Evolutionary conservation across 768 basidiomycete species (phyloP), one percentile per base, ranked within the genome.

Genomic region (Kondoa subrosea): DNA sequence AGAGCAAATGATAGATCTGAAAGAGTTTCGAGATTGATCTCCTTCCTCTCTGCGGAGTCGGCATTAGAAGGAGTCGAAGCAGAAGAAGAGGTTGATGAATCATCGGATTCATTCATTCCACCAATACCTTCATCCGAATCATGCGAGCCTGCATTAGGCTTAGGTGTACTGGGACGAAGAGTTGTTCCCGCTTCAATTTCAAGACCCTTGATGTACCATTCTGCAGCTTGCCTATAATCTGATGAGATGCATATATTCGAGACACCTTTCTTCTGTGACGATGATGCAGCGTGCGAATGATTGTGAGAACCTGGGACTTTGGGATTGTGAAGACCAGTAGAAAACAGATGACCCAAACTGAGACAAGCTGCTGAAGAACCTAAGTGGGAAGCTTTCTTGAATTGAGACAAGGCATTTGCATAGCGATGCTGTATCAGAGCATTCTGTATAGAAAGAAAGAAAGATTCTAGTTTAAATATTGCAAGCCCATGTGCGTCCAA

Each of bases 151-250:
- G 40, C 40, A 8, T 50, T 21, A 50, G 40, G 12, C 21, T 21
- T 8, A 50, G 12, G 21, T 50, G 40, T 8, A n/a, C n/a, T n/a
- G 12, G 40, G 40, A 8, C 21, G 8, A 21, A 50, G 12, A 21
- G 12, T 50, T 50, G 40, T 50, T 50, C 21, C 40, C 61, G 61
- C 30, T 33, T 63, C 61, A 32, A 63, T 27, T n/a, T 63, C 61
- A 3, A 63, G 61, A 16, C 61, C 61, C 12, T 32, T 27, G 27
- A 63, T 32, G n/a, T 30, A 63, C 61, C 61, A 63, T 21, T 16
- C 17, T 17, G 61, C 61, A 16, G 61, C 61, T 32, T 63, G 27
- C 29, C 33, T 27, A n/a, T 27, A 17, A 32, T 63, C 61, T 32
- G 40, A 8, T 8, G 40, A 50, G 40, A 50, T 50, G 40, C 40